Conservation (phyloP, 2,329 filamentous ascomycete genomes). For the Gremmenia infestans region DNA sequence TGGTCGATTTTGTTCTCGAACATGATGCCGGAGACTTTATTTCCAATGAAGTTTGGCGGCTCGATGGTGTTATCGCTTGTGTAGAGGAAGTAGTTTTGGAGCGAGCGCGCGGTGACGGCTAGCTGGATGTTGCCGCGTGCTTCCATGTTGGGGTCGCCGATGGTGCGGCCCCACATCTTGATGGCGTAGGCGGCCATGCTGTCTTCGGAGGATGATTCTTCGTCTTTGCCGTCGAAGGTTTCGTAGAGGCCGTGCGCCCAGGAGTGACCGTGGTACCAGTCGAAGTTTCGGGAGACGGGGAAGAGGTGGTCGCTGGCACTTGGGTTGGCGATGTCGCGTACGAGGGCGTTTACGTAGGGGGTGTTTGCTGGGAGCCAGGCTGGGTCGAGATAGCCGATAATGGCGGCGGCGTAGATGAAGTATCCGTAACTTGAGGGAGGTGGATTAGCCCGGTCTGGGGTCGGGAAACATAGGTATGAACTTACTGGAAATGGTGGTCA, state of each 20-base stretch:
- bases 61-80: conserved; percentile 63
- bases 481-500: conserved; percentile 61
- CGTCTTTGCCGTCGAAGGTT: conserved; percentile 69
- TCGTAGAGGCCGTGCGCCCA: conserved; percentile 82
- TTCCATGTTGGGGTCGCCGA: conserved; percentile 73
- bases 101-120: conserved; percentile 65
- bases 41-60: conserved; percentile 71
- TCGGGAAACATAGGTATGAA: not conserved
- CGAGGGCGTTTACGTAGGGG: conserved; percentile 75
- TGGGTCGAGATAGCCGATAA: conserved; percentile 75
- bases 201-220: conserved; percentile 89
- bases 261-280: conserved; percentile 92
- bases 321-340: conserved; percentile 79
- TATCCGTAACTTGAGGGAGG: conserved; percentile 59
- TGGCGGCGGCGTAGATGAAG: conserved; percentile 79
- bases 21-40: conserved; percentile 67
- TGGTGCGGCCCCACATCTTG: conserved; percentile 88
- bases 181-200: conserved; percentile 75
- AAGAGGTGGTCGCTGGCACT: conserved; percentile 66
- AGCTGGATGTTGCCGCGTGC: conserved; percentile 76
- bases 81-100: conserved; percentile 82
- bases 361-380: conserved; percentile 69
- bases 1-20: conserved; percentile 97
- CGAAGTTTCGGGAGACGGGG: conserved; percentile 77
- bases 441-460: not conserved